Evolutionary conservation across 768 basidiomycete genomes (phyloP).

Genomic region (Xanthoconium purpureum): DNA sequence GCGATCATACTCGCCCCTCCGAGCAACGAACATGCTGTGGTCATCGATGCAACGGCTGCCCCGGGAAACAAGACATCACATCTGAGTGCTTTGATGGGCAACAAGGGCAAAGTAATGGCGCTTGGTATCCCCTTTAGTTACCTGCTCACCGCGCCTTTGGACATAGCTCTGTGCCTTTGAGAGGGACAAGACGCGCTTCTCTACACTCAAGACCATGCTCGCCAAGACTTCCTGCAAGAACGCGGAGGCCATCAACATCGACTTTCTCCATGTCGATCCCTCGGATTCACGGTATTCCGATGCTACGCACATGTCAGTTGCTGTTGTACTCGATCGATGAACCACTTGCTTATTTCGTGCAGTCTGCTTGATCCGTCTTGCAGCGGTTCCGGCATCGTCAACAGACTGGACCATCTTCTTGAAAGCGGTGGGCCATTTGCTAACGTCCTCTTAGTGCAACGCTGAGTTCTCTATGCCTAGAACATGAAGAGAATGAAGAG

Average conservation of each 20-base stretch:
- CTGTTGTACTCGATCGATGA: background rate
- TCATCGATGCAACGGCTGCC: conserved; percentile 93
- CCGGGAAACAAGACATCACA: conserved; percentile 99
- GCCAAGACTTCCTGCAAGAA: conserved; percentile 81
- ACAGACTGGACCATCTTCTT: conserved; percentile 81
- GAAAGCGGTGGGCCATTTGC: conserved; percentile 53
- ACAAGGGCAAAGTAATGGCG: conserved; percentile 65
- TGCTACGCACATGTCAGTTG: conserved; percentile 83
- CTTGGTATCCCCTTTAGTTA: background rate
- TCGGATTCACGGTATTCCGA: conserved; percentile 53
- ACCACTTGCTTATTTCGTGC: background rate
- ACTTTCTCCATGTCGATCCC: conserved; percentile 83
- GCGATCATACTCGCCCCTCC: conserved; percentile 83
- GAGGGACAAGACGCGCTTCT: conserved; percentile 75
- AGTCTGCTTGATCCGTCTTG: conserved; percentile 96
- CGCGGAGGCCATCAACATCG: conserved; percentile 66
- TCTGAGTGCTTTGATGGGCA: conserved; percentile 82
- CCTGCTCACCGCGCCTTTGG: background rate
- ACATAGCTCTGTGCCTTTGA: conserved; percentile 84
- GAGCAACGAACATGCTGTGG: conserved; percentile 43
- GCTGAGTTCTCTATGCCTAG: conserved; percentile 30
- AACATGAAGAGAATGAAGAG: conserved; percentile 53
- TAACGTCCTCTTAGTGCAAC: background rate
- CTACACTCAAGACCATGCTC: conserved; percentile 83
- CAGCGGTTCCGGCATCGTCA: conserved; percentile 91